Evolutionary conservation across 2,329 filamentous ascomycete species (phyloP), one percentile per base, ranked within the genome.

Genomic region (Colletotrichum musae): DNA sequence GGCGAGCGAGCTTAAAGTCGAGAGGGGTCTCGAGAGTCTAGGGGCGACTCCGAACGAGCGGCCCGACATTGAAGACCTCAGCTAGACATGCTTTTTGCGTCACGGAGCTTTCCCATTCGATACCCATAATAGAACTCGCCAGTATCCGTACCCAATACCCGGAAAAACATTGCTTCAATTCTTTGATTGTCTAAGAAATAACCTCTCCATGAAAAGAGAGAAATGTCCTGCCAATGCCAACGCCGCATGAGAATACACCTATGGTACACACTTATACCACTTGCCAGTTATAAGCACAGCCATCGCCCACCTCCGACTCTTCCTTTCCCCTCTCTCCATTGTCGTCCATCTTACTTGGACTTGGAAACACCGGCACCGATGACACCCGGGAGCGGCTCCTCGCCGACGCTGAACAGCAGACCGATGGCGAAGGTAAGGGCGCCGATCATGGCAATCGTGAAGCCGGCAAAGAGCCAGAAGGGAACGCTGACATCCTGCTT

Each of bases 311-410:
- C 50, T 63, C 26, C 48, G 57, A 41, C 60, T 47, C 21, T 41
- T 28, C 24, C 28, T n/a, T 13, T 13, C 56, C 58, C 18, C 21
- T 3, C 3, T 24, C 2, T 39, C 45, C 52, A 10, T 28, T 28
- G 2, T 51, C 28, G 32, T 45, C 54, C n/a, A 5, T 39, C 41
- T 76, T 84, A 89, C 80, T 91, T 94, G 41, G 91, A 86, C 68
- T 90, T 89, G 72, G 92, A 93, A 45, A 99, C 95, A 72, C 96
- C 96, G 56, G 96, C 96, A n/a, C 94, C 94, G 80, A 99, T 95
- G 9, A 99, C 95, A 74, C 94, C 94, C 0, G 96, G 96, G 72
- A 98, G 85, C 81, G 94, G 92, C 84, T 97, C 91, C 79, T 93
- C 89, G 41, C 95, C 96, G 76, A 98, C 93, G 71, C 85, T 91